Base-by-base conservation (phyloP, 192 early-diverging fungal genomes). In the Rhizoclosmatium sp. region DNA sequence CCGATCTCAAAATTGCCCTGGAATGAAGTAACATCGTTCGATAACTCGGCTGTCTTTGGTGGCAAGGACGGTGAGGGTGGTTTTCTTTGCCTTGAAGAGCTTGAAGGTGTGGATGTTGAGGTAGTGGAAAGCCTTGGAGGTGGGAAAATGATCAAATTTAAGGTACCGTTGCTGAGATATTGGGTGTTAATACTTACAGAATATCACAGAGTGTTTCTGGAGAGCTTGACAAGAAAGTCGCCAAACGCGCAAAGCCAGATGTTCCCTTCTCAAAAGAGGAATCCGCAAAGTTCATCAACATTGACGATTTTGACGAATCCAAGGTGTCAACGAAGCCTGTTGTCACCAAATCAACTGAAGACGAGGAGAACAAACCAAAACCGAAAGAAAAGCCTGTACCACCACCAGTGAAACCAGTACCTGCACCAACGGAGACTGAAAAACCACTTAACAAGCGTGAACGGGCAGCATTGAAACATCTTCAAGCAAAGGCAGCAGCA, bases 71-170 rank as follows among this genome's bases (percentile, higher is more conserved):
- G 85, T 51, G 90, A 94, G 54, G 93, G 92, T 16, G 96, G 95
- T 2, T 94, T 98, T 81, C 62, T 96, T 21, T 92, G 92, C 60
- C 86, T 98, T 49, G 95, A 98, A 80, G 97, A 98, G 69, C 81
- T 96, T 40, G 92, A 94, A 45, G 93, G 90, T 65, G 92, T 97
- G 9, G 93, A 95, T 79, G 90, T 96, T 42, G 88, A 88, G 47
- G 92, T 91, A 82, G 89, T 93, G 60, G 88, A 89, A 7, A 88
- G 87, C 48, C 82, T 85, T 14, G 73, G 79, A 0, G 90, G 91
- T 4, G 93, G 94, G 54, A 91, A 88, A 56, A 87, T 92, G 0
- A 83, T 94, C 47, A 92, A 91, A 71, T 94, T 96, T 78, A 87
- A 92, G 89, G 92, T 92, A 31, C 31, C 31, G 31, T 31, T 31